Conservation (phyloP, 495 filamentous ascomycete genomes). For the Talaromyces trachyspermus region DNA sequence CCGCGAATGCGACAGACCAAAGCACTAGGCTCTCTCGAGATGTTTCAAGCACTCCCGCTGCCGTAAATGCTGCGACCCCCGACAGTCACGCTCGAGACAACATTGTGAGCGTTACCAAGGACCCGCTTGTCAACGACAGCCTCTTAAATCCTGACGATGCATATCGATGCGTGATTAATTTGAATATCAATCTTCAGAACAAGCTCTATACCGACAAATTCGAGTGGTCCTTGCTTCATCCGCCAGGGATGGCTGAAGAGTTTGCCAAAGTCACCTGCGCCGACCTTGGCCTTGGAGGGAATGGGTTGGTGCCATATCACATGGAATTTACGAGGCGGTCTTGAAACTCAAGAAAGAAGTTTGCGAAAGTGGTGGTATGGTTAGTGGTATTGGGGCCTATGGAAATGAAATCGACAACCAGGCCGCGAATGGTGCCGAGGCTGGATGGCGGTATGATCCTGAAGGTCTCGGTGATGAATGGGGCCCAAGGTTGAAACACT, state of each 20-base stretch:
- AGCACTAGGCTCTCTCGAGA: conserved; percentile 33
- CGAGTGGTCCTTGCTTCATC: conserved; percentile 94
- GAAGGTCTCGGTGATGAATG: conserved; percentile 86
- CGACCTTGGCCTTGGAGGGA: conserved; percentile 85
- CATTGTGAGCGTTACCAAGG: conserved; percentile 34
- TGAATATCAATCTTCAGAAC: conserved; percentile 90
- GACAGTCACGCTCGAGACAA: conserved; percentile 24
- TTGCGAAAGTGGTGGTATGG: conserved; percentile 76
- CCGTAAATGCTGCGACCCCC: conserved; percentile 43
- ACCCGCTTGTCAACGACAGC: conserved; percentile 40
- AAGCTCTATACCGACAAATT: conserved; percentile 95
- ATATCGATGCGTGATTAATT: conserved; percentile 80
- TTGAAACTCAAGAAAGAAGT: conserved; percentile 92
- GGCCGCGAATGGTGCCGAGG: conserved; percentile 65
- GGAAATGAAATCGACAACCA: conserved; percentile 84
- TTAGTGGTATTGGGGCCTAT: conserved; percentile 60
- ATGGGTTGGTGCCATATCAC: conserved; percentile 89
- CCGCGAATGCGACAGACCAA: conserved; percentile 27
- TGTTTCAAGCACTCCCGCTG: conserved; percentile 45
- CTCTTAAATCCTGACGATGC: conserved; percentile 80
- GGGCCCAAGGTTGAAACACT: conserved; percentile 85
- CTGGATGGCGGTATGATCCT: conserved; percentile 90
- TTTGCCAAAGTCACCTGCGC: conserved; percentile 90
- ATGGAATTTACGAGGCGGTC: conserved; percentile 95
- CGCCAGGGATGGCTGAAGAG: conserved; percentile 80